phyloP scores from a whole-genome alignment of 306 rosid species.

The Casuarina cunninghamiana region DNA sequence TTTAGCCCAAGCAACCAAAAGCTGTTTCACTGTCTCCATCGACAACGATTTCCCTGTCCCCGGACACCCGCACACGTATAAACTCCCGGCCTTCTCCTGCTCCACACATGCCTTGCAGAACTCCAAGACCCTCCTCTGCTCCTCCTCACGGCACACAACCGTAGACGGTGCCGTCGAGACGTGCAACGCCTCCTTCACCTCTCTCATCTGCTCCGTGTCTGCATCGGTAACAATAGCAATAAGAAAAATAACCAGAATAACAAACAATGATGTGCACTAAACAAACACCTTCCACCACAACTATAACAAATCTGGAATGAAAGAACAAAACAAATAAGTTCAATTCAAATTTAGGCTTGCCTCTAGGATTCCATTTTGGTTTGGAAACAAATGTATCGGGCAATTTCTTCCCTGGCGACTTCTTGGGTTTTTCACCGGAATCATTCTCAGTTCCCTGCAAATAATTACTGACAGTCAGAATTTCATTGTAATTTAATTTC shows the following conservation, averaged over 20 bases:
- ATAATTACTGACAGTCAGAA: background rate
- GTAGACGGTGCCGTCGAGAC: slow-evolving; percentile 66
- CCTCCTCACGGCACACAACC: slow-evolving; percentile 68
- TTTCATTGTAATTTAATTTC: background rate
- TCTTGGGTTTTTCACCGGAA: slow-evolving; percentile 21
- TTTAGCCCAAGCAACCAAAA: slow-evolving; percentile 58
- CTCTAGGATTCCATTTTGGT: slow-evolving; percentile 67
- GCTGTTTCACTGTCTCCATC: slow-evolving; percentile 64
- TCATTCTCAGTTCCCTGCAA: slow-evolving; percentile 39
- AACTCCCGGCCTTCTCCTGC: slow-evolving; percentile 72
- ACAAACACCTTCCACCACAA: background rate
- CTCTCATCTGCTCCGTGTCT: slow-evolving; percentile 64
- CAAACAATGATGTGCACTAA: background rate
- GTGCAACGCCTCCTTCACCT: slow-evolving; percentile 74
- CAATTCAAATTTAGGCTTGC: slow-evolving; percentile 25
- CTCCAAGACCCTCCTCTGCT: slow-evolving; percentile 67
- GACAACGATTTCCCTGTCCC: slow-evolving; percentile 88
- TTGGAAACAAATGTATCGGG: slow-evolving; percentile 22
- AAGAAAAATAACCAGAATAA: background rate
- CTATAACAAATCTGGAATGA: background rate
- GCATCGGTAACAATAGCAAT: slow-evolving; percentile 8
- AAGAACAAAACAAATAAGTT: too few relatives aligned
- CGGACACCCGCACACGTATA: slow-evolving; percentile 85
- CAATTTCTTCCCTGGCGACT: slow-evolving; percentile 21
- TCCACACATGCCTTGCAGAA: slow-evolving; percentile 69